Evolutionary conservation across 1,284 basidiomycete genomes (phyloP).

Genomic region (Rhodotorula sp.): DNA sequence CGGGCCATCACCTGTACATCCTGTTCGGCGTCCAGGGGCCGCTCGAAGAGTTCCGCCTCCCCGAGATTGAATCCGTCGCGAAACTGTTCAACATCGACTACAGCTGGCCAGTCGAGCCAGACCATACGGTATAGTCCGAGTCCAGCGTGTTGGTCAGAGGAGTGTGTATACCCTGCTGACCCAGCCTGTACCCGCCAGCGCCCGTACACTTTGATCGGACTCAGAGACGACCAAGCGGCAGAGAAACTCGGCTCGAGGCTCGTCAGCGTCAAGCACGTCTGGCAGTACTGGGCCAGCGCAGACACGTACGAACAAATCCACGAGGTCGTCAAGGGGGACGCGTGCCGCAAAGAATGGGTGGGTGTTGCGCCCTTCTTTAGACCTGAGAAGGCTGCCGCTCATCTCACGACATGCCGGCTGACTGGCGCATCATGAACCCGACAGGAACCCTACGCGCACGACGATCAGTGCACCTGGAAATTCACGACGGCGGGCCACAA

Average conservation of each 20-base stretch:
- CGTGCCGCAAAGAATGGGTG: constrained; percentile 22
- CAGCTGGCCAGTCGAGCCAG: constrained; percentile 20
- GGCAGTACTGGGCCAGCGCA: constrained; percentile 48
- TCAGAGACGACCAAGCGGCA: constrained; percentile 72
- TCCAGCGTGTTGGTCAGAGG: background rate
- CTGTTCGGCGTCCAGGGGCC: constrained; percentile 33
- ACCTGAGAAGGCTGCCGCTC: background rate
- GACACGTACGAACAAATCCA: constrained; percentile 44
- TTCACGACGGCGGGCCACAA: constrained; percentile 76
- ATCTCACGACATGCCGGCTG: background rate
- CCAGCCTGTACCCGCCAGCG: constrained; percentile 43
- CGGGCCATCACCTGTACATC: constrained; percentile 23
- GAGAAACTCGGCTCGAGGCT: constrained; percentile 70
- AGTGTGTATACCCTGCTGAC: no score
- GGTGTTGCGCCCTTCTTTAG: constrained; percentile 10
- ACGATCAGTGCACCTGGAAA: constrained; percentile 69
- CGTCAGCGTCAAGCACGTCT: constrained; percentile 72
- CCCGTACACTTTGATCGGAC: constrained; percentile 70
- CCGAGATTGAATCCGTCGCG: constrained; percentile 40
- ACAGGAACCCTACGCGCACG: constrained; percentile 58
- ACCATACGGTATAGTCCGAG: constrained; percentile 20
- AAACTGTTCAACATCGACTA: constrained; percentile 24
- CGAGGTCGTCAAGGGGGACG: constrained; percentile 8
- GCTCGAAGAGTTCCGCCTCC: constrained; percentile 39
- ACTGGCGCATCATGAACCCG: background rate